A percentile compares a stretch with the other conserved stretches of the same genome.
These are phyloP conservation scores for Apiosordaria backusii DNA, from an alignment of 495 filamentous ascomycete genomes.

Conservation along the genomic window DNA sequence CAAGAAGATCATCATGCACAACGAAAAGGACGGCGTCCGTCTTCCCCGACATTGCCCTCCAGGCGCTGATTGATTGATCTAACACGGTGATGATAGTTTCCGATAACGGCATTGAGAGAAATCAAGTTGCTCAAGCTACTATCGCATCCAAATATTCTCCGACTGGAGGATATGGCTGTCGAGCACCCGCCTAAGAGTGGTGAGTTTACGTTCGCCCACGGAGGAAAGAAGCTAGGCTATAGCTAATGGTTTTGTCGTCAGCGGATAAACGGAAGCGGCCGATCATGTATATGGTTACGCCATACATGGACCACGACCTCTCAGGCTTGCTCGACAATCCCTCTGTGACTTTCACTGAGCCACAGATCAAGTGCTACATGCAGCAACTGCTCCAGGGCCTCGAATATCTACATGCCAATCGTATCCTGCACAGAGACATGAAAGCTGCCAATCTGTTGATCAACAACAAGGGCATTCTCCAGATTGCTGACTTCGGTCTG, in stretches of 20 bases:
- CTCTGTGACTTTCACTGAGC: slow-evolving; percentile 74
- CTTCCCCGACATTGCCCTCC: background rate
- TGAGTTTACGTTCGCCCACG: slow-evolving; percentile 29
- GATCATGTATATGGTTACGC: slow-evolving; percentile 97
- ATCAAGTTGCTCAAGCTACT: slow-evolving; percentile 96
- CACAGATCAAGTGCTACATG: slow-evolving; percentile 98
- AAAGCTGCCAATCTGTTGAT: slow-evolving; percentile 98
- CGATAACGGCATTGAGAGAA: slow-evolving; percentile 75
- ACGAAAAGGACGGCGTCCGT: slow-evolving; percentile 76
- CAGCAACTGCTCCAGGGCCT: slow-evolving; percentile 87
- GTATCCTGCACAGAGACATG: slow-evolving; percentile 95
- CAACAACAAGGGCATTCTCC: slow-evolving; percentile 87
- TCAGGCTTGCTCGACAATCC: slow-evolving; percentile 95
- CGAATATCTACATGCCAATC: slow-evolving; percentile 81
- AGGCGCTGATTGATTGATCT: background rate
- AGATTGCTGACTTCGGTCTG: slow-evolving; percentile 96
- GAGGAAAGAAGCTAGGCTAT: background rate
- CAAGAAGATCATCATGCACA: slow-evolving; percentile 93
- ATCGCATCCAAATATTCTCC: slow-evolving; percentile 82
- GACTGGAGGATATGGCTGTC: slow-evolving; percentile 92
- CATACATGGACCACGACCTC: slow-evolving; percentile 98
- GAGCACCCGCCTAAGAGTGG: slow-evolving; percentile 67
- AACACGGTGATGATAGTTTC: slow-evolving; percentile 48
- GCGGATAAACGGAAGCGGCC: slow-evolving; percentile 76
- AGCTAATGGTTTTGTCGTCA: slow-evolving; percentile 21